Percentiles rank a stretch among this genome's conserved stretches.
Evolutionary conservation across 352 stramenopile species (phyloP).

Genomic region (Phytophthora ohioensis): DNA sequence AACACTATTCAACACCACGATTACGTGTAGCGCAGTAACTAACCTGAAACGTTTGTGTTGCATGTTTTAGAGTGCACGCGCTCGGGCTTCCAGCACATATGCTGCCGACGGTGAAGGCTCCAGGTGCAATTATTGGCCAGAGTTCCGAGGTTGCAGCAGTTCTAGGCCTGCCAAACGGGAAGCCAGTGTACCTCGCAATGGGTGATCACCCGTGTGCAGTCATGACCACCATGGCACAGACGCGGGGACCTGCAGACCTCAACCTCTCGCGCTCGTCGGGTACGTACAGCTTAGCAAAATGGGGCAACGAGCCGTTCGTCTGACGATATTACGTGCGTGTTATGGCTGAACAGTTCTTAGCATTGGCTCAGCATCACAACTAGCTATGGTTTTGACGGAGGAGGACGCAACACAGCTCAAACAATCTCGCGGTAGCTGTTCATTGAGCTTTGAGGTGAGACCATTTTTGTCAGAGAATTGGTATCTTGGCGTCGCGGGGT

Average conservation of each 20-base stretch:
- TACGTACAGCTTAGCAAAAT: neutral
- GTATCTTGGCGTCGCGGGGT: conserved; percentile 65
- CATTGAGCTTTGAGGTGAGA: conserved; percentile 67
- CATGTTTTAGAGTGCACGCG: conserved; percentile 48
- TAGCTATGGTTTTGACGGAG: conserved; percentile 66
- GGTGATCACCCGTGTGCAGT: conserved; percentile 79
- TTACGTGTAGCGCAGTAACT: neutral
- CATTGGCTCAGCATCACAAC: conserved; percentile 74
- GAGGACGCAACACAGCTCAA: conserved; percentile 35
- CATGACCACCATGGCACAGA: conserved; percentile 44
- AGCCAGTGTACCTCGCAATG: conserved; percentile 64
- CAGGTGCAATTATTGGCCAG: conserved; percentile 56
- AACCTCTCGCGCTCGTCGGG: conserved; percentile 47
- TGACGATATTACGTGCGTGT: conserved; percentile 6
- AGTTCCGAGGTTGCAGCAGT: conserved; percentile 16
- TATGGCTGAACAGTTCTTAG: conserved; percentile 57
- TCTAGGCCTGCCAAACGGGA: conserved; percentile 43
- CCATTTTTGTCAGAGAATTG: conserved; percentile 60
- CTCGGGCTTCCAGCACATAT: conserved; percentile 58
- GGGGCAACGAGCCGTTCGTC: neutral
- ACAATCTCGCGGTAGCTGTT: conserved; percentile 28
- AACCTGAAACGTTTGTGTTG: neutral
- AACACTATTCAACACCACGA: neutral
- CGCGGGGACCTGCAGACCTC: conserved; percentile 25
- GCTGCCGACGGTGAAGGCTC: conserved; percentile 52